phyloP scores from a whole-genome alignment of 129 eudicot species.

The Arctium minus region DNA sequence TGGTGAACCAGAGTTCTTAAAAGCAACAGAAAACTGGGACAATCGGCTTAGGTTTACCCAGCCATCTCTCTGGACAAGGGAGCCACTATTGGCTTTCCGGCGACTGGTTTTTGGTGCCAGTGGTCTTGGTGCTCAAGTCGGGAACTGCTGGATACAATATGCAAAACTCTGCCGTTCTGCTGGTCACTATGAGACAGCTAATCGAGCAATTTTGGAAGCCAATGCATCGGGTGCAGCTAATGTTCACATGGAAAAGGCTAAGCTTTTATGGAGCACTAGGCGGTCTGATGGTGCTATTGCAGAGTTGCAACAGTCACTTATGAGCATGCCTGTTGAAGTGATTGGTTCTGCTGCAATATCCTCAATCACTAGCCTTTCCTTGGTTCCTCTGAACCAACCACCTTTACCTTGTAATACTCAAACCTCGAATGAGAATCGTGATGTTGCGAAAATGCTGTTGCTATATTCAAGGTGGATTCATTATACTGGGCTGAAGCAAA shows the following conservation, averaged over 20 bases:
- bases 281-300: slow-evolving; percentile 96
- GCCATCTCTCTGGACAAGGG: slow-evolving; percentile 95
- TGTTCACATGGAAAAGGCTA: slow-evolving; percentile 97
- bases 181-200: slow-evolving; percentile 98
- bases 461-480: slow-evolving; percentile 96
- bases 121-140: slow-evolving; percentile 68
- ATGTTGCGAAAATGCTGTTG: slow-evolving; percentile 81
- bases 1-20: slow-evolving; percentile 57
- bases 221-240: slow-evolving; percentile 74
- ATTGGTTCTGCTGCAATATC: slow-evolving; percentile 83
- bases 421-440: slow-evolving; percentile 57
- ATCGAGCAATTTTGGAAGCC: slow-evolving; percentile 94
- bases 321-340: slow-evolving; percentile 76
- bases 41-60: slow-evolving; percentile 77
- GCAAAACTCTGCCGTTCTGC: slow-evolving; percentile 98
- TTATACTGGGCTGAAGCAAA: slow-evolving; percentile 89
- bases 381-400: slow-evolving; percentile 65
- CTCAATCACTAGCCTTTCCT: slow-evolving; percentile 80
- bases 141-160: slow-evolving; percentile 92
- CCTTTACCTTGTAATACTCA: slow-evolving; percentile 51
- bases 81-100: slow-evolving; percentile 93
- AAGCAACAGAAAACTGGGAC: slow-evolving; percentile 72
- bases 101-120: slow-evolving; percentile 90
- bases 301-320: slow-evolving; percentile 83
- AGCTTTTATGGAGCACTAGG: slow-evolving; percentile 95